These are phyloP conservation scores for Mycena sanguinolenta DNA, from an alignment of 768 basidiomycete species.

Conservation along the genomic window DNA sequence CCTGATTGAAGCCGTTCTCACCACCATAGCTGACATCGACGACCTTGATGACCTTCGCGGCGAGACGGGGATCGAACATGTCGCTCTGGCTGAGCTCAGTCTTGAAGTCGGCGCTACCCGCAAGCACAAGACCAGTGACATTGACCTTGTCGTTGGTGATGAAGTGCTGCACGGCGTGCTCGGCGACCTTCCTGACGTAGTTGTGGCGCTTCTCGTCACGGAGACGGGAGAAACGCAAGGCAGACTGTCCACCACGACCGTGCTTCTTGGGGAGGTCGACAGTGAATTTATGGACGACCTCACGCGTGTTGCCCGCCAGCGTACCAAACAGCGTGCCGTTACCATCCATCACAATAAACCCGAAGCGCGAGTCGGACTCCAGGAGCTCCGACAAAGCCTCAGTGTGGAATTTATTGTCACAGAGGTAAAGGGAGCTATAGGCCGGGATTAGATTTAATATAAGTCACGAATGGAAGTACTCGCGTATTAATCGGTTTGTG, in stretches of 20 bases:
- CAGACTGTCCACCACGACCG: constrained; percentile 99
- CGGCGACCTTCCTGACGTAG: constrained; percentile 99
- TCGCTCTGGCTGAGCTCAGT: constrained; percentile 96
- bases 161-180: constrained; percentile 96
- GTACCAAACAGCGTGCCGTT: constrained; percentile 97
- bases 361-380: constrained; percentile 97
- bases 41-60: constrained; percentile 94
- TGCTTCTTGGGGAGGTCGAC: constrained; percentile 99
- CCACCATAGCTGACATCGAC: constrained; percentile 99
- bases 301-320: constrained; percentile 96
- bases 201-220: constrained; percentile 99
- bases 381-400: constrained; percentile 96
- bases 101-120: constrained; percentile 99
- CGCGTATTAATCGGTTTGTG: constrained; percentile 99
- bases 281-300: constrained; percentile 97
- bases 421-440: constrained; percentile 92
- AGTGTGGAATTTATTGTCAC: constrained; percentile 99
- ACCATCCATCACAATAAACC: constrained; percentile 99
- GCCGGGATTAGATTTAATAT: constrained; percentile 17
- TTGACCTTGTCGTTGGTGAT: constrained; percentile 99
- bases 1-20: constrained; percentile 99
- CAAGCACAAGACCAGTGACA: constrained; percentile 94
- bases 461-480: constrained; percentile 45
- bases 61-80: constrained; percentile 93
- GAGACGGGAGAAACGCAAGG: constrained; percentile 98